Conservation (phyloP, 2,329 filamentous ascomycete species). For the Alternaria burnsii region DNA sequence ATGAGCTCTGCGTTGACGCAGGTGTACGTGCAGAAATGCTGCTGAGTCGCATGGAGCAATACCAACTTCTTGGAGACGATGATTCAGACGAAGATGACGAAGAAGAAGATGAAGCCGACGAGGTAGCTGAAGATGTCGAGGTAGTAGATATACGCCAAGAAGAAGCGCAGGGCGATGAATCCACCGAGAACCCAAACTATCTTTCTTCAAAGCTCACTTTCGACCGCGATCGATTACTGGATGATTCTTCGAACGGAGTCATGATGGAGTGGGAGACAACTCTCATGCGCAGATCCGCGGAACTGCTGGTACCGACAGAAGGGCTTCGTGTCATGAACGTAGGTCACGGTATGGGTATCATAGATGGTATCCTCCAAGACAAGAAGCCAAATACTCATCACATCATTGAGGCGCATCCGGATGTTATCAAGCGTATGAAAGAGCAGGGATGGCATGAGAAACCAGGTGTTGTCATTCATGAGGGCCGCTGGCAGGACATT, state of each 20-base stretch:
- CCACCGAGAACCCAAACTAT: constrained; percentile 58
- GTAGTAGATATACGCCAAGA: constrained; percentile 39
- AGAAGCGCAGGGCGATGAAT: constrained; percentile 38
- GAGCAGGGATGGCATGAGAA: constrained; percentile 59
- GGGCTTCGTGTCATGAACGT: constrained; percentile 60
- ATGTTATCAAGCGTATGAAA: constrained; percentile 56
- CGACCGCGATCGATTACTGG: constrained; percentile 56
- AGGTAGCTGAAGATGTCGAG: constrained; percentile 34
- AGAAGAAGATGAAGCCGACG: constrained; percentile 51
- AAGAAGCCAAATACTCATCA: constrained; percentile 57
- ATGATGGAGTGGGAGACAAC: constrained; percentile 64
- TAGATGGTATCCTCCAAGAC: constrained; percentile 58
- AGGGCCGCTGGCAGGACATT: constrained; percentile 61
- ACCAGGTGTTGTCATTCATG: constrained; percentile 58
- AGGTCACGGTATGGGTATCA: constrained; percentile 62
- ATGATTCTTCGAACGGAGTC: constrained; percentile 60
- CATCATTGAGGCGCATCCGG: constrained; percentile 62
- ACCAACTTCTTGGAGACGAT: constrained; percentile 73
- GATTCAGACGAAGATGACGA: constrained; percentile 60
- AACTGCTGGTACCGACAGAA: constrained; percentile 50
- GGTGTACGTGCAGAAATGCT: constrained; percentile 91
- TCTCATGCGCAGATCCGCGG: constrained; percentile 58
- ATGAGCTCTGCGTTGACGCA: constrained; percentile 85
- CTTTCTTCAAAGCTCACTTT: constrained; percentile 59
- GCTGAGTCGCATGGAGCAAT: constrained; percentile 81